Base-by-base conservation (phyloP, 208 protist genomes). In the Jaenimonas drosophilae region DNA sequence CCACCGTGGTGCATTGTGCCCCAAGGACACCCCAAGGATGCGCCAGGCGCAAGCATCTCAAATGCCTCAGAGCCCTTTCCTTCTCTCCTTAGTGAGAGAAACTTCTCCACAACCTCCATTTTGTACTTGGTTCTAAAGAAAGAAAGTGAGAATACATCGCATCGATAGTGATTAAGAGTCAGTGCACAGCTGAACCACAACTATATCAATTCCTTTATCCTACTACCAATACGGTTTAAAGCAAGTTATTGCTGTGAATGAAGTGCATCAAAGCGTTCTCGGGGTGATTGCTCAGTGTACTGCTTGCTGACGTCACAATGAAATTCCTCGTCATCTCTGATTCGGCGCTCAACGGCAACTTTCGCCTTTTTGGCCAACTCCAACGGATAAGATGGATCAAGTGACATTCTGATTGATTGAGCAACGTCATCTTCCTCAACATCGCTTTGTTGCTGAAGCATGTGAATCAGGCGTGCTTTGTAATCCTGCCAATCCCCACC, bases 401-500 rank as follows among this genome's bases (percentile, higher is more conserved):
- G 52, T n/a, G 78, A 41, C 81, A 94, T 94, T 11, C 86, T 62
- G 25, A 84, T 49, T 12, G 70, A 49, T 50, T 85, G 67, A 19
- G 86, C 86, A 7, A 88, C 70, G 51, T 89, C 81, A 43, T 94
- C 86, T 34, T 94, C 81, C 24, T 68, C 71, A 17, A 52, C 55
- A 32, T 76, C 78, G n/a, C 45, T 81, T 46, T 82, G 60, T 33
- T 90, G 79, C 44, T 83, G 77, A 12, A 94, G 62, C 66, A 91
- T 77, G 0, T 67, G 57, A 0, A 85, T 27, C 7, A 90, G 51
- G 0, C 86, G 76, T 3, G 59, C 72, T 42, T 91, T 91, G 61
- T 94, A 94, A 33, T 80, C 62, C 11, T 63, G 68, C 79, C 86
- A 94, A 47, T 89, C 70, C 23, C 76, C 78, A 25, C 86, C 86